A percentile compares a stretch with the other conserved stretches of the same genome.
Conservation (phyloP, 163 green algal genomes). For the Coccomyxa subellipsoidea region DNA sequence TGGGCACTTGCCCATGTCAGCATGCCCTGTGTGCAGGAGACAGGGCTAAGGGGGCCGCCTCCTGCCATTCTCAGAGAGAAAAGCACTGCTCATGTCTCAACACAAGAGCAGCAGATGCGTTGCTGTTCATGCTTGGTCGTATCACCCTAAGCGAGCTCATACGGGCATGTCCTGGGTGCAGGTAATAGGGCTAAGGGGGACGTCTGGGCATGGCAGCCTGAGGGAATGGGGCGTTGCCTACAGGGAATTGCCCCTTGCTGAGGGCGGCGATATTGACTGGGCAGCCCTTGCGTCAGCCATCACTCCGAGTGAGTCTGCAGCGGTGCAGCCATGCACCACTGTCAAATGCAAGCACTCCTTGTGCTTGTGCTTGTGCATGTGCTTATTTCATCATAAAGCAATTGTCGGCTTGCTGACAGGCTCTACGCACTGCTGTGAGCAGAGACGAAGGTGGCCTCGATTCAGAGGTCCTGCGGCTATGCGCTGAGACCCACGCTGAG, state of each 20-base stretch:
- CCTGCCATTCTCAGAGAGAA: too few species aligned
- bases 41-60: too few species aligned
- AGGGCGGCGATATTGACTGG: slow-evolving; percentile 72
- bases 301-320: background rate
- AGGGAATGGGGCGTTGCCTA: slow-evolving; percentile 90
- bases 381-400: too few species aligned
- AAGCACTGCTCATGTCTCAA: too few species aligned
- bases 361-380: background rate
- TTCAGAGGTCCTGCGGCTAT: slow-evolving; percentile 96
- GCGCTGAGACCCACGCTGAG: slow-evolving; percentile 76
- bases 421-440: background rate
- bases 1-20: too few species aligned
- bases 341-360: too few species aligned
- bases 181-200: slow-evolving; percentile 81
- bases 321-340: too few species aligned
- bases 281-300: slow-evolving; percentile 40
- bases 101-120: too few species aligned
- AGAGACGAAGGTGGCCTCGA: slow-evolving; percentile 66
- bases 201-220: slow-evolving; percentile 68
- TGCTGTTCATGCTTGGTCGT: too few species aligned
- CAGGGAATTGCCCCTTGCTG: slow-evolving; percentile 58
- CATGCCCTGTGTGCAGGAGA: too few species aligned
- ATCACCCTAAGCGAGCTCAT: too few species aligned
- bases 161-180: too few species aligned
- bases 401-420: background rate